These are phyloP conservation scores for Calonectria ilicicola DNA, from an alignment of 2,329 filamentous ascomycete genomes.

Conservation along the genomic window DNA sequence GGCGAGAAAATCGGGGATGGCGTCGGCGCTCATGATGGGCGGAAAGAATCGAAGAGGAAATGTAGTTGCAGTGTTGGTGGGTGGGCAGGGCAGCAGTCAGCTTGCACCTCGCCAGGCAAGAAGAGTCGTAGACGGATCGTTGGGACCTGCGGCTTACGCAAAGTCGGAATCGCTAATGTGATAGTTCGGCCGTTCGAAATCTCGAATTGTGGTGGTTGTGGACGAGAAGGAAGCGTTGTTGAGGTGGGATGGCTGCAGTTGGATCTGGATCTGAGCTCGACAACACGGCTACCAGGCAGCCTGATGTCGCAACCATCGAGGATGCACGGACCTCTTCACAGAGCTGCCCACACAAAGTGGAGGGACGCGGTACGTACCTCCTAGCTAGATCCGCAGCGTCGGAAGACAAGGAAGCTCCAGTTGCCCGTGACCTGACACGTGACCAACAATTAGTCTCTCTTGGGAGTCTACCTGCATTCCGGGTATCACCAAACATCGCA, in stretches of 20 bases:
- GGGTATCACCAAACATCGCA: conserved; percentile 41
- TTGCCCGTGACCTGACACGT: conserved; percentile 43
- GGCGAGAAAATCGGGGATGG: conserved; percentile 90
- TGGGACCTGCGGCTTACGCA: neutral
- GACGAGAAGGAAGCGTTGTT: neutral
- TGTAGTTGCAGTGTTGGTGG: conserved; percentile 19
- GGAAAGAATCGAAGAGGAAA: conserved; percentile 24
- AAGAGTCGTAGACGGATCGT: conserved; percentile 7
- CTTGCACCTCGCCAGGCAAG: conserved; percentile 32
- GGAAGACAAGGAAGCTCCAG: conserved; percentile 17
- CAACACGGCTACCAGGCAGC: conserved; percentile 55
- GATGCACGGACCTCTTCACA: conserved; percentile 36
- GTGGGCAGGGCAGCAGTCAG: conserved; percentile 38
- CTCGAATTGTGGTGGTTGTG: neutral
- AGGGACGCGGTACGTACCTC: neutral
- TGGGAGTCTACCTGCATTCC: conserved; percentile 38
- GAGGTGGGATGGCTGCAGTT: neutral
- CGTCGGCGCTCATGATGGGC: conserved; percentile 80
- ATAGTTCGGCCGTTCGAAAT: neutral
- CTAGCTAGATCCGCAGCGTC: neutral
- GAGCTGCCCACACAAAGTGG: conserved; percentile 21
- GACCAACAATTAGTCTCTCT: conserved; percentile 38
- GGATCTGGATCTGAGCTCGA: conserved; percentile 35
- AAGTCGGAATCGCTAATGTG: neutral
- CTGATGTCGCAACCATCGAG: conserved; percentile 48